Base-by-base conservation (phyloP, 2,329 filamentous ascomycete genomes). In the Calonectria fujianensis region DNA sequence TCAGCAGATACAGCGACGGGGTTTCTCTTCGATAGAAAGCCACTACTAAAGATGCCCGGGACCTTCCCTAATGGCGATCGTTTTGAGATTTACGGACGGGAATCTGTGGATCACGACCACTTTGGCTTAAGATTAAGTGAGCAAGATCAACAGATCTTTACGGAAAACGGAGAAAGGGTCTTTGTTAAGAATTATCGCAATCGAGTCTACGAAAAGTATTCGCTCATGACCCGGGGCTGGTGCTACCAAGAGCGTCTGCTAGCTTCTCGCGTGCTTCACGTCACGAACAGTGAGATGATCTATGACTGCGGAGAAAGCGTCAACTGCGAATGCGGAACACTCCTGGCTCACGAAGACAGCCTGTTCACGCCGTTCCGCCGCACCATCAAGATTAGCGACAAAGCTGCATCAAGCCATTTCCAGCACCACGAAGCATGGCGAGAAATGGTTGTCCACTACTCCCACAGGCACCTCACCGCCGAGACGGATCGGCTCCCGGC, bases 191-290 rank as follows among this genome's bases (percentile, higher is more conserved):
- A 11, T 5, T 35, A 27, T 6, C 32, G 51, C 5, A 59, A 45
- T 2, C 3, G 6, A 20, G 29, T 54, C 3, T 73, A 75, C 14
- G 57, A 73, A 5, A 70, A 75, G 13, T 72, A 78, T 16, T 79
- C 79, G 0, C 16, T 82, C 1, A 72, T 79, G 73, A 75, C 73
- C 2, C 75, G 82, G 1, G 82, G 79, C 0, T 84, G 82, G 83
- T 79, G 79, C 3, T 80, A 83, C 4, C 82, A 84, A 2, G 83
- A 84, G 18, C 79, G 83, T 3, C 50, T 82, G 0, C 39, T 84
- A 5, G 80, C 82, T 0, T 79, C 80, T 1, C 59, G 81, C 0
- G 75, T 82, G 1, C 73, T 84, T 0, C 82, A 84, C 45, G 84
- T 82, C n/a, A 81, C 77, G 6, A 76, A 77, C 11, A 57, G 73